phyloP scores from a whole-genome alignment of 768 basidiomycete species.

The Pleurotus tuber-regium region DNA sequence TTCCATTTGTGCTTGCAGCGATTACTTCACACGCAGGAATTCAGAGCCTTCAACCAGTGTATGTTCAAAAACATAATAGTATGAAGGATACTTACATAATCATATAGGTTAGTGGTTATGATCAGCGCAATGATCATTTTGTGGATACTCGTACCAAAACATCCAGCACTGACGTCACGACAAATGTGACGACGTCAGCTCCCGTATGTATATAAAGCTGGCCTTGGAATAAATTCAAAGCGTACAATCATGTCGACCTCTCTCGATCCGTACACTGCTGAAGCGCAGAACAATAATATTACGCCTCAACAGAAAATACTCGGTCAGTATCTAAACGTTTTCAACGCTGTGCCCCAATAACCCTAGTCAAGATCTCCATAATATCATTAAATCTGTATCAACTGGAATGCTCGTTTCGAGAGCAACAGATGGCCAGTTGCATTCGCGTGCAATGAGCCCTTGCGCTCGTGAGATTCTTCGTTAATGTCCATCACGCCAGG shows the following conservation, averaged over 20 bases:
- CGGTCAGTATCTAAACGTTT: slow-evolving; percentile 33
- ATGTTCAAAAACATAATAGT: too few species aligned
- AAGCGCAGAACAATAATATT: slow-evolving; percentile 56
- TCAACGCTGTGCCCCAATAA: not conserved
- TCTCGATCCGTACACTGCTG: slow-evolving; percentile 74
- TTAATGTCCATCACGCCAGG: not conserved
- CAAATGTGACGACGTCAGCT: too few species aligned
- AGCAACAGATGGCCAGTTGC: slow-evolving; percentile 61
- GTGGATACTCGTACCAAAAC: too few species aligned
- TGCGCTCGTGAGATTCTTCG: slow-evolving; percentile 52
- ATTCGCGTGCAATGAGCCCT: slow-evolving; percentile 81
- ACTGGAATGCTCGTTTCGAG: slow-evolving; percentile 81
- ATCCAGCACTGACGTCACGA: too few species aligned
- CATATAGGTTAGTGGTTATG: too few species aligned
- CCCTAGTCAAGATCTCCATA: slow-evolving; percentile 54
- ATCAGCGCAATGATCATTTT: too few species aligned
- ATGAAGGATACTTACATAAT: too few species aligned
- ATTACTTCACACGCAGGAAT: too few species aligned
- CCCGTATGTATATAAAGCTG: too few species aligned
- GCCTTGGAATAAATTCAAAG: too few species aligned
- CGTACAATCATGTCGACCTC: not conserved
- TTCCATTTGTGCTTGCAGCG: too few species aligned
- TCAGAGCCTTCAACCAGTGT: too few species aligned
- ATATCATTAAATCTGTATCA: slow-evolving; percentile 58
- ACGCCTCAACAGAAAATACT: slow-evolving; percentile 65